phyloP scores from a whole-genome alignment of 2,329 filamentous ascomycete species.

The Colletotrichum musae region DNA sequence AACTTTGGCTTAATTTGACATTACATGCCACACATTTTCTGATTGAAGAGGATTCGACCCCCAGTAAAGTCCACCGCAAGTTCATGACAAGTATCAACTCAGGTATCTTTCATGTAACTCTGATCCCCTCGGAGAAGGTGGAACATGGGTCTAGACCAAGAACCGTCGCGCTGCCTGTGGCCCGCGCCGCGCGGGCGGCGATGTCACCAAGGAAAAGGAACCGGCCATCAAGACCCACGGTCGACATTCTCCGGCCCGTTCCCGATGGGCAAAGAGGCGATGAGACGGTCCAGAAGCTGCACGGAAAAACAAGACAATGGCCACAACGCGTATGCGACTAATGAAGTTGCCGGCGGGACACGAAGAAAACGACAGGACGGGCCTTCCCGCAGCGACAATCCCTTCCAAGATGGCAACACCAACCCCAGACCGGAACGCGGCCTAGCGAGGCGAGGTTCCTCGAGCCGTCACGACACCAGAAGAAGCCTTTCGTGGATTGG shows the following conservation, averaged over 20 bases:
- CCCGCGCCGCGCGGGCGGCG: conserved; percentile 28
- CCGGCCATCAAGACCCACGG: conserved; percentile 18
- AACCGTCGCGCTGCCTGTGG: neutral
- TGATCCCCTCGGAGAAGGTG: neutral
- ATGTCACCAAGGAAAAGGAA: conserved; percentile 17
- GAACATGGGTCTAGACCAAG: conserved; percentile 20
- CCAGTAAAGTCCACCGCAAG: conserved; percentile 14
- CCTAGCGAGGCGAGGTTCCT: conserved; percentile 2
- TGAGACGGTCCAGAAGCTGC: no score
- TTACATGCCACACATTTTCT: neutral
- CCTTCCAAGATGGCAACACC: conserved; percentile 20
- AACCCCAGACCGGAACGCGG: neutral
- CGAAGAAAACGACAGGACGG: conserved; percentile 28
- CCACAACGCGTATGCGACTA: conserved; percentile 29
- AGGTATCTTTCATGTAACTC: conserved; percentile 23
- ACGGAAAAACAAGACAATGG: conserved; percentile 17
- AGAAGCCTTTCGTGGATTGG: conserved; percentile 23
- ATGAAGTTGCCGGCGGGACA: conserved; percentile 14
- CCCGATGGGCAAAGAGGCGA: conserved; percentile 9
- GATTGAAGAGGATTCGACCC: conserved; percentile 12
- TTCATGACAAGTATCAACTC: conserved; percentile 12
- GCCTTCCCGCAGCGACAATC: conserved; percentile 31
- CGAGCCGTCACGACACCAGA: neutral
- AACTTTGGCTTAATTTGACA: neutral
- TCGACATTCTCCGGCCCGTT: conserved; percentile 34